These are phyloP conservation scores for Fraxinus paxiana DNA, from an alignment of 305 asterid species.

Conservation along the genomic window DNA sequence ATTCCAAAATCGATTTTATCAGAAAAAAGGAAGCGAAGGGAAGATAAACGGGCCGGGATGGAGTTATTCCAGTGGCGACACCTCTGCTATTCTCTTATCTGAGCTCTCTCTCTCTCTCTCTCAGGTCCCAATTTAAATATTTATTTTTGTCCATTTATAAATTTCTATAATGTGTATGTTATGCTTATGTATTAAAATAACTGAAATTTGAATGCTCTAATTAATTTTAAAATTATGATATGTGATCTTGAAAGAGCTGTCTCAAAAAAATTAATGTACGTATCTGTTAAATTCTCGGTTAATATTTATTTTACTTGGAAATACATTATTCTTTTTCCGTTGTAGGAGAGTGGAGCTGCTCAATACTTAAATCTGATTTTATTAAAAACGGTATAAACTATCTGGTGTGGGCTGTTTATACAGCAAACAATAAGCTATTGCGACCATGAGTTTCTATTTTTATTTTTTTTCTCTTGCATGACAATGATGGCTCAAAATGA, in stretches of 20 bases:
- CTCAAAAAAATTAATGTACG: neutral
- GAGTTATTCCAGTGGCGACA: constrained; percentile 97
- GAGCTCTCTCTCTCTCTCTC: constrained; percentile 44
- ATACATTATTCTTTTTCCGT: neutral
- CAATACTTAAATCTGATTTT: neutral
- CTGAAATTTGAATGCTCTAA: neutral
- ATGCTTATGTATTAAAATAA: neutral
- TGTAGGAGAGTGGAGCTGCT: neutral
- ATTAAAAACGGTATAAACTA: neutral
- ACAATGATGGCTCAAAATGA: neutral
- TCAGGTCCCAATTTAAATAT: constrained; percentile 42
- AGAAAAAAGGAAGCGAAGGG: constrained; percentile 23
- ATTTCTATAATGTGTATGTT: neutral
- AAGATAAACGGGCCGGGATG: constrained; percentile 55
- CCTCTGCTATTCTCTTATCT: constrained; percentile 87
- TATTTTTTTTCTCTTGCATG: neutral
- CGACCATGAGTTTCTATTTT: neutral
- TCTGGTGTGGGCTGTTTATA: neutral
- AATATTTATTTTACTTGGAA: neutral
- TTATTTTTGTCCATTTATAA: neutral
- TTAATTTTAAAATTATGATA: neutral
- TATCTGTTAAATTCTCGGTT: neutral
- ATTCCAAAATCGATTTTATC: constrained; percentile 52
- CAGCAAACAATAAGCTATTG: neutral
- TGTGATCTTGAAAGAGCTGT: neutral